phyloP scores from a whole-genome alignment of 2,329 filamentous ascomycete species.

The Xylariaceae sp. region DNA sequence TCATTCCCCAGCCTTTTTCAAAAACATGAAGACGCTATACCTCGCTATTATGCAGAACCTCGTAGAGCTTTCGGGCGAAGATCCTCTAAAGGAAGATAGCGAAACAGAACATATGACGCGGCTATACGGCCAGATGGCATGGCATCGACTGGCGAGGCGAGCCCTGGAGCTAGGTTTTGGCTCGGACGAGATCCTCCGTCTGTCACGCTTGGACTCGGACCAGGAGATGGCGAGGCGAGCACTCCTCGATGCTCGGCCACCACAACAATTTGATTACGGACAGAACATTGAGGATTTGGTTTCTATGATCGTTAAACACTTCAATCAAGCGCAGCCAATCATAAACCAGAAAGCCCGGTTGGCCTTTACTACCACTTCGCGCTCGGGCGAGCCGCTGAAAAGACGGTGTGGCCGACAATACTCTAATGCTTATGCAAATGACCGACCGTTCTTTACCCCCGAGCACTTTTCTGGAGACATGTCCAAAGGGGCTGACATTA shows the following conservation, averaged over 20 bases:
- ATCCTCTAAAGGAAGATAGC: conserved; percentile 3
- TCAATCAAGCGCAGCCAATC: background rate
- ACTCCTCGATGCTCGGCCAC: background rate
- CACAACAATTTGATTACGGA: background rate
- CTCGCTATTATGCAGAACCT: conserved; percentile 4
- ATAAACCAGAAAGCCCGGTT: too few species aligned
- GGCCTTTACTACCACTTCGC: too few species aligned
- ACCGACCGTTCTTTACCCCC: too few species aligned
- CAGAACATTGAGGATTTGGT: background rate
- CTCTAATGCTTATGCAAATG: too few species aligned
- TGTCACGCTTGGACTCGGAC: conserved; percentile 2
- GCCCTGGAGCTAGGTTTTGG: conserved; percentile 1
- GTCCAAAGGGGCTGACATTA: too few species aligned
- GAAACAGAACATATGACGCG: background rate
- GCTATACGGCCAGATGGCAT: conserved; percentile 3
- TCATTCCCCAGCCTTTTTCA: background rate
- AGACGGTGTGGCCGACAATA: too few species aligned
- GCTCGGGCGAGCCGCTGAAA: too few species aligned
- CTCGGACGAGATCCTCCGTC: conserved; percentile 2
- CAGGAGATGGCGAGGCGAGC: conserved; percentile 1
- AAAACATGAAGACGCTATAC: conserved; percentile 1
- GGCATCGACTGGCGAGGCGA: background rate
- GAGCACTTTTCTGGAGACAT: too few species aligned
- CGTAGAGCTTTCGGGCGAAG: conserved; percentile 1
- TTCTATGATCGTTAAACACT: background rate